Evolutionary conservation across 1,139 yeast species (phyloP), one percentile per base, ranked within the genome.

Genomic region (Protomyces pachydermus): DNA sequence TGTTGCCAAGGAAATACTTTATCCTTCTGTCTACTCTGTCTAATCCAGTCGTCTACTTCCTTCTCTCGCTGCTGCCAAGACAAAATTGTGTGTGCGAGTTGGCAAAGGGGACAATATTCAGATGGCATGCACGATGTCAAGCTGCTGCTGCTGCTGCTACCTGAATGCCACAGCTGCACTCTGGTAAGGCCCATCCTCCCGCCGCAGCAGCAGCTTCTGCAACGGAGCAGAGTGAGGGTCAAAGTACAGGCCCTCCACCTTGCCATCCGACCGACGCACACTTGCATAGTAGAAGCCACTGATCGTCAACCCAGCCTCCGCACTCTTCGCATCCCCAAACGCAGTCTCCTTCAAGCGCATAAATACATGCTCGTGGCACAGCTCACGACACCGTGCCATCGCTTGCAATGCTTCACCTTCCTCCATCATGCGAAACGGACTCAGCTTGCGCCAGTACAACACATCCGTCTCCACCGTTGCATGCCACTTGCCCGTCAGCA

Each of bases 191-290:
- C 16, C 48, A 6, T 5, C 14, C 20, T n/a, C 20, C 48, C 48
- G 48, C 28, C 48, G 23, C 48, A 42, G 23, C 25, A 20, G 3
- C 48, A 42, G 23, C 25, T 20, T n/a, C 48, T 42, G 48, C 5
- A 32, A 52, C 8, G 55, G 55, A 16, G 55, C 38, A 34, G 55
- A 52, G 14, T 28, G 14, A 8, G 55, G 42, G 39, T 52, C 55
- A 52, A 32, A 34, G 37, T 52, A 52, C 18, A 28, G 14, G 3
- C 42, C 42, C 9, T 52, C 55, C 55, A 28, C n/a, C 42, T 34
- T 28, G 38, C 55, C 55, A 5, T 28, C 42, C 6, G 18, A 6
- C 20, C 55, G 18, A 16, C 55, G 38, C 14, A 52, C 14, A 14
- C 23, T 14, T 10, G 34, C 55, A 14, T n/a, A 52, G 42, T 52